Percentiles rank a stretch among this genome's conserved stretches.
These are phyloP conservation scores for Trichosporon sp. DNA, from an alignment of 1,284 basidiomycete species.

Conservation along the genomic window DNA sequence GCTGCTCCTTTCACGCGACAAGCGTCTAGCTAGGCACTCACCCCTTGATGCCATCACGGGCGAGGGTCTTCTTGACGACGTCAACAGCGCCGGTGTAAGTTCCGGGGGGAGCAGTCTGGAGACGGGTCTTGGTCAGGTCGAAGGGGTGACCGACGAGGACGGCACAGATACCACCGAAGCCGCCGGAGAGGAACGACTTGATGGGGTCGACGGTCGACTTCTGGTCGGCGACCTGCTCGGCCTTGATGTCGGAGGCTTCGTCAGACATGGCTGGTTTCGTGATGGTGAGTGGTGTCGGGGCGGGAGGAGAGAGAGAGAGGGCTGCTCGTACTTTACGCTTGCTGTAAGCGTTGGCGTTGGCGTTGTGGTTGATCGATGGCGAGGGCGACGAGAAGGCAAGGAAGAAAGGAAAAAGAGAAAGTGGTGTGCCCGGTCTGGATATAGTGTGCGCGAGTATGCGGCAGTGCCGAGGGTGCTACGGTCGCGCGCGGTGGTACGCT, in stretches of 20 bases:
- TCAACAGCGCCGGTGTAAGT: constrained; percentile 91
- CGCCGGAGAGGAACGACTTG: constrained; percentile 87
- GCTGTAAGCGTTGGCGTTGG: background rate
- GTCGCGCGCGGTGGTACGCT: background rate
- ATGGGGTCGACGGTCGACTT: constrained; percentile 54
- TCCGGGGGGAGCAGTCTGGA: constrained; percentile 91
- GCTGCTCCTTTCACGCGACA: background rate
- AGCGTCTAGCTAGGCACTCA: constrained; percentile 55
- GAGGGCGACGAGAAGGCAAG: constrained; percentile 17
- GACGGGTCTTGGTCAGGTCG: constrained; percentile 91
- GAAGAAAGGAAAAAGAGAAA: constrained; percentile 16
- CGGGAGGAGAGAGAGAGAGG: background rate
- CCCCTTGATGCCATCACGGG: constrained; percentile 87
- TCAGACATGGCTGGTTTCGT: constrained; percentile 41
- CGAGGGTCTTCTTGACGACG: constrained; percentile 86
- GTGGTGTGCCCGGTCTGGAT: background rate
- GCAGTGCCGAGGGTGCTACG: background rate
- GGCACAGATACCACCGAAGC: constrained; percentile 72
- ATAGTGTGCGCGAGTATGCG: background rate
- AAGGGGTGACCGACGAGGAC: constrained; percentile 83
- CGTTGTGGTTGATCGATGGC: background rate
- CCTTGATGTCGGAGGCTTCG: constrained; percentile 40
- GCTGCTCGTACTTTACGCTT: constrained; percentile 16
- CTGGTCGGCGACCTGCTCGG: constrained; percentile 27
- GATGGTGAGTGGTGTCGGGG: background rate